phyloP scores from a whole-genome alignment of 371 early-diverging fungal species.

The Chytridiales sp. region DNA sequence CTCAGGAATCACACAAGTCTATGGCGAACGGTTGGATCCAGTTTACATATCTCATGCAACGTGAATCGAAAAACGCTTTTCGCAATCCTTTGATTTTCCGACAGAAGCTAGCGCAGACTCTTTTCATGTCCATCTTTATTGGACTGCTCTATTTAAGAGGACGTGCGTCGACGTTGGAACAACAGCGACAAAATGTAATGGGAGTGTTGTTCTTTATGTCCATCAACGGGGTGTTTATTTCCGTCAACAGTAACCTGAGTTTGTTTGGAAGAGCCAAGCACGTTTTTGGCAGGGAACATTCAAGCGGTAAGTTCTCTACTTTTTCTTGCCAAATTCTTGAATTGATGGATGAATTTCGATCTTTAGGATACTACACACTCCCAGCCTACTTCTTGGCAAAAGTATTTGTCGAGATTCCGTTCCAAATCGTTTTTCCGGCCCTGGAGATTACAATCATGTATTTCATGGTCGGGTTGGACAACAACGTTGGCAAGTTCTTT shows the following conservation, averaged over 20 bases:
- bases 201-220: constrained; percentile 63
- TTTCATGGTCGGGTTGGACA: constrained; percentile 39
- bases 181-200: constrained; percentile 45
- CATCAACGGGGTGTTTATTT: constrained; percentile 33
- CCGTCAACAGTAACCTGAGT: constrained; percentile 39
- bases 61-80: constrained; percentile 28
- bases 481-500: constrained; percentile 29
- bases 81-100: constrained; percentile 46
- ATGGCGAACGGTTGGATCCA: constrained; percentile 17
- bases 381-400: constrained; percentile 59
- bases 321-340: not conserved
- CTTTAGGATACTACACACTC: constrained; percentile 57
- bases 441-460: constrained; percentile 41
- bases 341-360: not conserved
- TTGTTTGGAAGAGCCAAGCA: constrained; percentile 52
- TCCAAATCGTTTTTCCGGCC: constrained; percentile 29
- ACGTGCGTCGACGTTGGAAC: constrained; percentile 18
- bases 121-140: constrained; percentile 32
- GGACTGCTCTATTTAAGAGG: constrained; percentile 48
- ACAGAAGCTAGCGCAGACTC: constrained; percentile 48
- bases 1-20: constrained; percentile 1
- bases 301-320: constrained; percentile 16
- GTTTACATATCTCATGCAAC: constrained; percentile 19
- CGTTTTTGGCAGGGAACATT: constrained; percentile 62
- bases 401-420: constrained; percentile 40